Conservation (phyloP, 345 rosid species). For the Ceriops zippeliana region DNA sequence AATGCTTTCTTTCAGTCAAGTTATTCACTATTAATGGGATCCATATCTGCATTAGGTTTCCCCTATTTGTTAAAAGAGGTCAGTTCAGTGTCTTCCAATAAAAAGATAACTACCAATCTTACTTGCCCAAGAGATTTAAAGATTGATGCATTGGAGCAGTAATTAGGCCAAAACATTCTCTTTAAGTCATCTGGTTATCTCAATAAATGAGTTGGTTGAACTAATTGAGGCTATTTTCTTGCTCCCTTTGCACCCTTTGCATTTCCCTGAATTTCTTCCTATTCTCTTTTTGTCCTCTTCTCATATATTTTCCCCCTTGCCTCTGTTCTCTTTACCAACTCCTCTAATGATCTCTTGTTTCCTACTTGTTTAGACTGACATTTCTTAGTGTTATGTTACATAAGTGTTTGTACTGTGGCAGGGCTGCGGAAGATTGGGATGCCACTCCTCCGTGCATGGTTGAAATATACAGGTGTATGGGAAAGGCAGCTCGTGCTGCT, state of each 20-base stretch:
- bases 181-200: not conserved
- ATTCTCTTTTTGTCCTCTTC: too few species aligned
- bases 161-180: not conserved
- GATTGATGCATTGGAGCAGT: not conserved
- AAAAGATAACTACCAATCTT: too few species aligned
- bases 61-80: too few species aligned
- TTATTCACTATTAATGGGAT: too few species aligned
- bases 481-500: constrained; percentile 91
- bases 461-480: constrained; percentile 85
- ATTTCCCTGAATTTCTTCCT: too few species aligned
- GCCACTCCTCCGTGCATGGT: constrained; percentile 96
- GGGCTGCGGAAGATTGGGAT: constrained; percentile 86
- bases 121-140: too few species aligned
- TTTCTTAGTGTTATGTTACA: not conserved
- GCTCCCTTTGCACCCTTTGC: too few species aligned
- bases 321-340: not conserved
- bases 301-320: too few species aligned
- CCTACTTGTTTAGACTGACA: not conserved
- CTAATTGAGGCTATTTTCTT: too few species aligned
- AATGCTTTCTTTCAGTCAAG: too few species aligned
- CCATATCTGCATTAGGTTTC: too few species aligned
- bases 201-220: not conserved
- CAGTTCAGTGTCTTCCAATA: too few species aligned
- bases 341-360: not conserved
- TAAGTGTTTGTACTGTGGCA: constrained; percentile 26